phyloP scores from a whole-genome alignment of 345 rosid genomes.

The Arabidopsis suecica region DNA sequence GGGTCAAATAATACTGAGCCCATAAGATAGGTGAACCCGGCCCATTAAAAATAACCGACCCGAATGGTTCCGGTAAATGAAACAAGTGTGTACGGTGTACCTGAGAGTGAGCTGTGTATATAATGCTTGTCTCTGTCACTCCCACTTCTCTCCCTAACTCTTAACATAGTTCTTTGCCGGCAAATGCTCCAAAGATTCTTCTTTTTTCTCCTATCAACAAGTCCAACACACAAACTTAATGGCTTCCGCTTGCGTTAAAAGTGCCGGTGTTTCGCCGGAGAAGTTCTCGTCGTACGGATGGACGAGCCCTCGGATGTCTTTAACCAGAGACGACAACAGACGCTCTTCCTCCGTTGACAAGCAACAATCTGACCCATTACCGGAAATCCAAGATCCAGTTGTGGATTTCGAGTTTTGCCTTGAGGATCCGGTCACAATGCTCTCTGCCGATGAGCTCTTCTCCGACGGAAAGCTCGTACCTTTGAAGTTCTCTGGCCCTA shows the following conservation, averaged over 20 bases:
- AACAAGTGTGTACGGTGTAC: slow-evolving; percentile 34
- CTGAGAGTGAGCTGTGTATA: slow-evolving; percentile 32
- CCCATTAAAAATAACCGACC: slow-evolving; percentile 17
- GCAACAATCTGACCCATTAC: slow-evolving; percentile 16
- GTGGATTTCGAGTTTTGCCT: slow-evolving; percentile 86
- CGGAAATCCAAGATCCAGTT: slow-evolving; percentile 50
- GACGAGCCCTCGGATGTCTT: slow-evolving; percentile 63
- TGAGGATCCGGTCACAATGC: slow-evolving; percentile 80
- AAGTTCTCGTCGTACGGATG: slow-evolving; percentile 61
- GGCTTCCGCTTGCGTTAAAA: slow-evolving; percentile 96
- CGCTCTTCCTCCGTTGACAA: slow-evolving; percentile 35
- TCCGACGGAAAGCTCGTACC: slow-evolving; percentile 89
- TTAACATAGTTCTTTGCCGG: neutral
- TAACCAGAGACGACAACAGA: slow-evolving; percentile 59
- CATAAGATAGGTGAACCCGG: neutral
- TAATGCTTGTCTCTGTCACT: slow-evolving; percentile 38
- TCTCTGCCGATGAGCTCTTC: slow-evolving; percentile 93
- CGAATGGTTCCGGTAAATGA: slow-evolving; percentile 3
- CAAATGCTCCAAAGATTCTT: slow-evolving; percentile 9
- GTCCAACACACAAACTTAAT: slow-evolving; percentile 16
- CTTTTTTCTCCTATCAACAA: neutral
- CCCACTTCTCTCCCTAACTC: slow-evolving; percentile 28
- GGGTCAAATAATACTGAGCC: neutral
- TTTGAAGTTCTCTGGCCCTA: slow-evolving; percentile 52
- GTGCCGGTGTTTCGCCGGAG: slow-evolving; percentile 61